Evolutionary conservation across 805 yeast species (phyloP), one percentile per base, ranked within the genome.

Genomic region (Metschnikowia cerradonensis): DNA sequence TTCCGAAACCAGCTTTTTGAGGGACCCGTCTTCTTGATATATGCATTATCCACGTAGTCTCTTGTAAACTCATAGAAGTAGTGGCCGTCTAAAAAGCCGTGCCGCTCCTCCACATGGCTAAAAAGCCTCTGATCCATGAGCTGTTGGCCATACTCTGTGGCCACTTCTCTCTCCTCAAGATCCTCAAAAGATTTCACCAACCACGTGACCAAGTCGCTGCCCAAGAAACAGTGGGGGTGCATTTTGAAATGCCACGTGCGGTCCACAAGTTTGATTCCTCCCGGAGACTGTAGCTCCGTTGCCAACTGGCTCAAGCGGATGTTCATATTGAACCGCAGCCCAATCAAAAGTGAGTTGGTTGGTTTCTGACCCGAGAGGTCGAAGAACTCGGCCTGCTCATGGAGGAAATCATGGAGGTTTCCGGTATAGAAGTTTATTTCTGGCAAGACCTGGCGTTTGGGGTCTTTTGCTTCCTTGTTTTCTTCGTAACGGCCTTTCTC

Each of bases 341-440:
- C 63, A 54, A 57, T 63, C 72, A 60, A 71, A 48, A 57, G 65
- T 15, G 70, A 59, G 43, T 58, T 56, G 32, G 41, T 41, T 10
- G 73, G 71, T 46, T 65, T 67, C 8, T 64, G 64, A 1, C 76
- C 76, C 3, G 71, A 67, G 2, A 62, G 53, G 36, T 71, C 74
- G 43, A 75, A 70, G 13, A 66, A 61, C 38, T 77, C 81, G 19
- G 77, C 77, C 52, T 73, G 75, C 34, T 70, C 74, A 37, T 66
- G 63, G 52, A 92, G 73, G 55, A 84, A 90, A 20, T 80, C 77
- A 52, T 84, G 83, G 42, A 92, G 68, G 50, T 84, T 86, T 0
- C 97, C 97, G 0, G 98, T 92, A 64, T 92, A 92, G 62, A 90
- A 92, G 42, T 76, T 78, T 47, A 90, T 83, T 53, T 90, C 96